Percentiles rank a stretch among this genome's conserved stretches.
Evolutionary conservation across 2,329 filamentous ascomycete genomes (phyloP).

Genomic region (Drechmeria coniospora): DNA sequence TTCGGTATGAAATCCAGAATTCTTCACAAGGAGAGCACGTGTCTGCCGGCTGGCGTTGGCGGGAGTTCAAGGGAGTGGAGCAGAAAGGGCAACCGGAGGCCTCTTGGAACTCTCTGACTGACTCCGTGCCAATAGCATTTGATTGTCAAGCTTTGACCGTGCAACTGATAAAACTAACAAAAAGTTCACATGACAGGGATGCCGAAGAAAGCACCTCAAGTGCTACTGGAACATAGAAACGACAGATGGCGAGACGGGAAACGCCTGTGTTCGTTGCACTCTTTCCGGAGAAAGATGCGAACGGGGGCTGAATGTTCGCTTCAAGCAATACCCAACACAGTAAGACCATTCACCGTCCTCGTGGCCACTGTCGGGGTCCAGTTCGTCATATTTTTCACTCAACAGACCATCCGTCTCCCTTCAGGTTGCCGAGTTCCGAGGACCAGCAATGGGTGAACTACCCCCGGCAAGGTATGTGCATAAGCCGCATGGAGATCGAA

Average conservation of each 20-base stretch:
- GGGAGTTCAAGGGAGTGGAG: too few species aligned
- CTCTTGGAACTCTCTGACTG: too few species aligned
- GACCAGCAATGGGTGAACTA: slow-evolving; percentile 1
- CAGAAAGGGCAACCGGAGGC: too few species aligned
- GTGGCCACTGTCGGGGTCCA: too few species aligned
- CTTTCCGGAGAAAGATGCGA: slow-evolving; percentile 5
- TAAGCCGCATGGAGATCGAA: background rate
- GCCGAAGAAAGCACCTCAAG: slow-evolving; percentile 3
- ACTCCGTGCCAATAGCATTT: too few species aligned
- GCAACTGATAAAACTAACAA: too few species aligned
- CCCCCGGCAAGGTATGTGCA: slow-evolving; percentile 1
- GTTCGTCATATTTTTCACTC: too few species aligned
- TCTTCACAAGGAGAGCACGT: too few species aligned
- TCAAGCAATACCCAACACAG: slow-evolving; percentile 6
- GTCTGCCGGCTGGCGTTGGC: too few species aligned
- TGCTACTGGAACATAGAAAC: slow-evolving; percentile 2
- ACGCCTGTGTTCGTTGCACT: slow-evolving; percentile 5
- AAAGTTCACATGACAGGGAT: too few species aligned
- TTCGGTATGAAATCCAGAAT: too few species aligned
- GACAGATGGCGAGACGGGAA: background rate
- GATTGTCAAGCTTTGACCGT: background rate
- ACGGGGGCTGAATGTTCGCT: slow-evolving; percentile 6
- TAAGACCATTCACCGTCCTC: slow-evolving; percentile 1
- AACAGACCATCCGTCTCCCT: too few species aligned
- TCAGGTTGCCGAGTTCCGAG: background rate